phyloP scores from a whole-genome alignment of 2,329 filamentous ascomycete species.

The Ophioceras dolichostomum region DNA sequence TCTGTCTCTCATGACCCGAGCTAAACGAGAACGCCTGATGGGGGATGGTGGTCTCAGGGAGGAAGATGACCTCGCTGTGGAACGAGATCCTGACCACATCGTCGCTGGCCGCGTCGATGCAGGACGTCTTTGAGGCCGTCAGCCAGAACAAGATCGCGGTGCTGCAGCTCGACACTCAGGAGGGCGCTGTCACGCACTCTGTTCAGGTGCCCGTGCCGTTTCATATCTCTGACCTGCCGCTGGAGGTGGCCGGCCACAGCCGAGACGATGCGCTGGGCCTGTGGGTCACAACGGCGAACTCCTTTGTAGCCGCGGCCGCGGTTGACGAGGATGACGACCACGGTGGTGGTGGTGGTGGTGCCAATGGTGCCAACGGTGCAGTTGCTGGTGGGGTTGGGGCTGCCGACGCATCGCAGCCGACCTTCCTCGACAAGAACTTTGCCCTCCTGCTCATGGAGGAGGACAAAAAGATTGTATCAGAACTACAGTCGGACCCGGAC shows the following conservation, averaged over 20 bases:
- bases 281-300: conserved; percentile 80
- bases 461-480: conserved; percentile 59
- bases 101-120: conserved; percentile 70
- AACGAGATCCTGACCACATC: conserved; percentile 58
- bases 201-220: conserved; percentile 54
- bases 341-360: neutral
- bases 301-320: conserved; percentile 33
- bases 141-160: conserved; percentile 79
- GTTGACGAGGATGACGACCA: neutral
- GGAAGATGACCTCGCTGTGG: conserved; percentile 57
- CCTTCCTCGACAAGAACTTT: conserved; percentile 73
- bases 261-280: conserved; percentile 45
- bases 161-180: conserved; percentile 56
- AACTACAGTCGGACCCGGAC: conserved; percentile 66
- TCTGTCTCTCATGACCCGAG: too few relatives aligned
- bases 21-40: too few relatives aligned
- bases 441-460: conserved; percentile 76
- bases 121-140: conserved; percentile 69
- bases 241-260: conserved; percentile 36
- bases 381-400: neutral
- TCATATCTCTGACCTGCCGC: conserved; percentile 62
- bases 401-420: conserved; percentile 29
- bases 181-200: conserved; percentile 46
- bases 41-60: conserved; percentile 27
- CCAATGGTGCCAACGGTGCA: neutral